A percentile compares a stretch with the other conserved stretches of the same genome.
Conservation (phyloP, 495 filamentous ascomycete species). For the Xylaria sp. region DNA sequence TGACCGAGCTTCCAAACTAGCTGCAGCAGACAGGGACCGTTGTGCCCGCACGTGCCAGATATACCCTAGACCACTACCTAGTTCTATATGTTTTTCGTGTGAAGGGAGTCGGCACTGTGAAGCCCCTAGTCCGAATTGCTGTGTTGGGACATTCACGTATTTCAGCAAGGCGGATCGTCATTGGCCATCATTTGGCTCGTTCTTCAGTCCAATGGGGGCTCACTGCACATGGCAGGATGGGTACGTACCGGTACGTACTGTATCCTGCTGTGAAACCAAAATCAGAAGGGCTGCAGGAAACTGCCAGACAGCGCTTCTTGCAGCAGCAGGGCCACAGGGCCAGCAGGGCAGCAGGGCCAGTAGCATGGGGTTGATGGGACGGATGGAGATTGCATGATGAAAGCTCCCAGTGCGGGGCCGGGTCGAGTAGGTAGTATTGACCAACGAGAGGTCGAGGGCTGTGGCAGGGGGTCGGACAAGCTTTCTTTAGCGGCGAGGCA, state of each 20-base stretch:
- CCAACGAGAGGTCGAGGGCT: neutral
- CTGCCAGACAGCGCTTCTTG: slow-evolving; percentile 18
- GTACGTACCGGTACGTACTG: slow-evolving; percentile 18
- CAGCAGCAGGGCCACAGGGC: neutral
- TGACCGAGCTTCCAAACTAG: neutral
- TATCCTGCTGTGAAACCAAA: slow-evolving; percentile 22
- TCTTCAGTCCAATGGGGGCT: slow-evolving; percentile 25
- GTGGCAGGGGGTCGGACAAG: slow-evolving; percentile 24
- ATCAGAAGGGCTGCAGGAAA: slow-evolving; percentile 29
- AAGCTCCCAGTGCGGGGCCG: neutral
- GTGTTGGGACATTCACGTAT: neutral
- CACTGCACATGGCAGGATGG: neutral
- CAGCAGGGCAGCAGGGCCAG: neutral
- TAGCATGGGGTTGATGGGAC: slow-evolving; percentile 4
- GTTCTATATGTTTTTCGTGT: too few relatives aligned
- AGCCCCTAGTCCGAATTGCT: neutral
- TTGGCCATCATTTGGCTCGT: slow-evolving; percentile 24
- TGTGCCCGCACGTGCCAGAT: neutral
- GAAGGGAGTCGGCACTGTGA: slow-evolving; percentile 12
- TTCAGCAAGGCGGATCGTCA: neutral
- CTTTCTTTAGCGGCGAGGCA: slow-evolving; percentile 42
- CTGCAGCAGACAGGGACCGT: neutral
- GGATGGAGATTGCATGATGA: neutral
- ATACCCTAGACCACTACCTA: neutral
- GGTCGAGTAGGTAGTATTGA: neutral